These are phyloP conservation scores for Mayamaea pseudoterrestris DNA, from an alignment of 108 stramenopile species.

Conservation along the genomic window DNA sequence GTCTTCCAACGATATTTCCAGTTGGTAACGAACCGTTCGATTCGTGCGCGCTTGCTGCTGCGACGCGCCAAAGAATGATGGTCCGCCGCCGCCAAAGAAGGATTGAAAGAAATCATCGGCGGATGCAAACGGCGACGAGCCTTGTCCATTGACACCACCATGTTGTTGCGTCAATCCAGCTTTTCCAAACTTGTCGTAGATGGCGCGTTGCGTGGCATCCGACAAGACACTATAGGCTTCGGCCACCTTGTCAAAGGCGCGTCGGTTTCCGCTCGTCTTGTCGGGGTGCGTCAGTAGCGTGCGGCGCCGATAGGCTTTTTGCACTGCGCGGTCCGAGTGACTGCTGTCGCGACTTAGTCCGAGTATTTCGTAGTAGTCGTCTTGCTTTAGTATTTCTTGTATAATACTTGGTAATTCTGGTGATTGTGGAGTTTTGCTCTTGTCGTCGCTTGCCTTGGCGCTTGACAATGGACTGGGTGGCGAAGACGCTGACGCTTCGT, in stretches of 20 bases:
- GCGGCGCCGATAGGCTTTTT: slow-evolving; percentile 88
- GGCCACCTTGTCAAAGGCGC: slow-evolving; percentile 85
- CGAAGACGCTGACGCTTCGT: too few relatives aligned
- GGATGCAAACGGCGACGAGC: neutral
- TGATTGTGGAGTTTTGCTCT: too few relatives aligned
- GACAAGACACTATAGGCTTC: slow-evolving; percentile 92
- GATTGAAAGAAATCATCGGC: slow-evolving; percentile 20
- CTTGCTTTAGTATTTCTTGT: slow-evolving; percentile 25
- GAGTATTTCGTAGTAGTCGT: slow-evolving; percentile 34
- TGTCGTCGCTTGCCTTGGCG: too few relatives aligned
- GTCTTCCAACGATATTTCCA: slow-evolving; percentile 73
- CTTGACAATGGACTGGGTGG: too few relatives aligned
- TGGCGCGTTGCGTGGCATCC: slow-evolving; percentile 73
- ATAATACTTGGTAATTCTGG: too few relatives aligned
- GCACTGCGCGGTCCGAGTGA: slow-evolving; percentile 17
- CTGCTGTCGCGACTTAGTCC: slow-evolving; percentile 14
- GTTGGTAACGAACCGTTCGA: slow-evolving; percentile 50
- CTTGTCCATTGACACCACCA: neutral
- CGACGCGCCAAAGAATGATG: neutral
- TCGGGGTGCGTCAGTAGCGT: slow-evolving; percentile 89
- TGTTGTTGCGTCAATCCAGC: slow-evolving; percentile 41
- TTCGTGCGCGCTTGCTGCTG: slow-evolving; percentile 22
- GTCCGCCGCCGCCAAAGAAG: slow-evolving; percentile 12
- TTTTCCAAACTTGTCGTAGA: slow-evolving; percentile 83
- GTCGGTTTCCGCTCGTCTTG: slow-evolving; percentile 68